A percentile compares a stretch with the other conserved stretches of the same genome.
Conservation (phyloP, 345 rosid species). For the Brassica napus region DNA sequence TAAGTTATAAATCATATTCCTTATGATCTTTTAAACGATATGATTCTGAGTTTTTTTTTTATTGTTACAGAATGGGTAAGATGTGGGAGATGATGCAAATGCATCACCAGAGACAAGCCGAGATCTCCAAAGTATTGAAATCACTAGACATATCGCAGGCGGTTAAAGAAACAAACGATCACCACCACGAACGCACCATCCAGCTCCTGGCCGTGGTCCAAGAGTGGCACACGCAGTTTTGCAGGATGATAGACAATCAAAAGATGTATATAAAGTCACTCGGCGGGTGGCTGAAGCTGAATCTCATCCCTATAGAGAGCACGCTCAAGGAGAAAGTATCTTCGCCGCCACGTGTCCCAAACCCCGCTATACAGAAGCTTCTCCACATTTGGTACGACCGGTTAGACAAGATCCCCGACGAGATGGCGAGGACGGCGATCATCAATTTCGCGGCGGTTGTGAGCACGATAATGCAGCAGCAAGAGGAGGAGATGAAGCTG, state of each 20-base stretch:
- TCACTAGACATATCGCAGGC: slow-evolving; percentile 53
- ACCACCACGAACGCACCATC: slow-evolving; percentile 67
- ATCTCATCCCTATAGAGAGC: slow-evolving; percentile 89
- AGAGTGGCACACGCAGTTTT: slow-evolving; percentile 80
- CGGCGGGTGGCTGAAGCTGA: slow-evolving; percentile 67
- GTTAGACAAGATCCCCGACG: slow-evolving; percentile 65
- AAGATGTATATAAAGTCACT: slow-evolving; percentile 67
- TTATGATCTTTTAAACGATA: background rate
- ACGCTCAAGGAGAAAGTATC: slow-evolving; percentile 85
- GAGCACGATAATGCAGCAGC: slow-evolving; percentile 60
- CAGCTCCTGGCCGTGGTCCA: slow-evolving; percentile 70
- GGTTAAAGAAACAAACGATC: slow-evolving; percentile 69
- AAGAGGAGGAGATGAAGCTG: slow-evolving; percentile 61
- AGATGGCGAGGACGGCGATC: slow-evolving; percentile 66
- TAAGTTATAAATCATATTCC: slow-evolving; percentile 43
- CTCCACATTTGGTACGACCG: slow-evolving; percentile 64
- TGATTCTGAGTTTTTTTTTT: background rate
- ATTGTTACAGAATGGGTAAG: slow-evolving; percentile 67
- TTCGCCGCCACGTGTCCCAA: slow-evolving; percentile 72
- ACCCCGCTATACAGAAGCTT: slow-evolving; percentile 66
- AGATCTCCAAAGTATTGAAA: slow-evolving; percentile 43
- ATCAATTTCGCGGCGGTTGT: slow-evolving; percentile 63
- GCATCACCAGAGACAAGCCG: slow-evolving; percentile 65
- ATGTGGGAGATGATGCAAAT: slow-evolving; percentile 84
- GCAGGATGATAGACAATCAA: slow-evolving; percentile 70